Conservation (phyloP, 2,329 filamentous ascomycete genomes). For the Lojkania enalia region DNA sequence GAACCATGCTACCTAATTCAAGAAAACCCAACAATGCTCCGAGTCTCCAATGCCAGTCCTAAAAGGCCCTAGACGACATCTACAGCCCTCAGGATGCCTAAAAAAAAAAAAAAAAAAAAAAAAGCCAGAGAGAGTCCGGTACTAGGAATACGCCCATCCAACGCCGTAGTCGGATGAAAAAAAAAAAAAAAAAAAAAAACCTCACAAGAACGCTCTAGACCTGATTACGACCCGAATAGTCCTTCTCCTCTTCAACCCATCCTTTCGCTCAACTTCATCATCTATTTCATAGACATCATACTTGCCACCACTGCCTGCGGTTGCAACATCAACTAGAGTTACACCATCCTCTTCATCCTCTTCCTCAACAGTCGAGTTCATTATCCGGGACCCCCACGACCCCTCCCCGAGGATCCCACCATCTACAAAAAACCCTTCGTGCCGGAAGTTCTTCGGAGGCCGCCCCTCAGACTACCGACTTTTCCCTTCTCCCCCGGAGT, state of each 20-base stretch:
- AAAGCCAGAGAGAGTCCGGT: no score
- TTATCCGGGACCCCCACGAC: conserved; percentile 37
- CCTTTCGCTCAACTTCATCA: conserved; percentile 3
- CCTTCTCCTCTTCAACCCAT: conserved; percentile 4
- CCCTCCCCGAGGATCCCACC: conserved; percentile 35
- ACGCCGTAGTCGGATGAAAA: no score
- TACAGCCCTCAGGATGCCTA: no score
- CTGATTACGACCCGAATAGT: conserved; percentile 17
- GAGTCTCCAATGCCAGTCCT: no score
- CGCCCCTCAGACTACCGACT: conserved; percentile 35
- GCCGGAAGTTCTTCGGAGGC: conserved; percentile 49
- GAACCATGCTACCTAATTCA: no score
- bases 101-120: no score
- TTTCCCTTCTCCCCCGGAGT: conserved; percentile 36
- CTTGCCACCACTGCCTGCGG: conserved; percentile 17
- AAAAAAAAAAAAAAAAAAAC: no score
- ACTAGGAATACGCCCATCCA: no score
- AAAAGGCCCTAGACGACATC: no score
- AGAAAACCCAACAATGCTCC: no score
- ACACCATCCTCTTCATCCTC: conserved; percentile 25
- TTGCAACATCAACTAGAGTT: conserved; percentile 21
- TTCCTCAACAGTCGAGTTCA: conserved; percentile 35
- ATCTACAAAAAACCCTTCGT: conserved; percentile 56
- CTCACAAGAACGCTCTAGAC: conserved; percentile 16
- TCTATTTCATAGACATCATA: conserved; percentile 12